These are phyloP conservation scores for Taiwanofungus camphoratus DNA, from an alignment of 1,284 basidiomycete genomes.

Conservation along the genomic window DNA sequence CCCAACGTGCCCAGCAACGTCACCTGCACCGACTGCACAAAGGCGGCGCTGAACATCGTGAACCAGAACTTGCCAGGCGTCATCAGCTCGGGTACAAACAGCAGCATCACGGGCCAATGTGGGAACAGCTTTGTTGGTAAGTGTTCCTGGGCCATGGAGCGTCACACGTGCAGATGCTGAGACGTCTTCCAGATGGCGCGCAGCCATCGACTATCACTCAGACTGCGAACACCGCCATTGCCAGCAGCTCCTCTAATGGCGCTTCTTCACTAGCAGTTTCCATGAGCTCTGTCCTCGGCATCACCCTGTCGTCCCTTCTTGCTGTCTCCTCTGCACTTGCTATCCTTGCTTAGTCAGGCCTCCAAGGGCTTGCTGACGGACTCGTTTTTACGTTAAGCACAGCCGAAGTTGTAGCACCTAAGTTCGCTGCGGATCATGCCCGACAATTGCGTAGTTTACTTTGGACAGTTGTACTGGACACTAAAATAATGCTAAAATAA, in stretches of 20 bases:
- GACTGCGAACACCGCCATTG: slow-evolving; percentile 26
- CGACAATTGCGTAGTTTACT: too few relatives aligned
- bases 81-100: slow-evolving; percentile 22
- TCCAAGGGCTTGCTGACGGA: too few relatives aligned
- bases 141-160: slow-evolving; percentile 11
- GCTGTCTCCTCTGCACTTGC: slow-evolving; percentile 29
- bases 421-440: too few relatives aligned
- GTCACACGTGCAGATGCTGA: too few relatives aligned
- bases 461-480: too few relatives aligned
- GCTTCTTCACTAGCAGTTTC: slow-evolving; percentile 21
- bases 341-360: slow-evolving; percentile 33
- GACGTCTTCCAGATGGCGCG: slow-evolving; percentile 35
- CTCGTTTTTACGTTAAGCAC: too few relatives aligned
- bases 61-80: slow-evolving; percentile 33
- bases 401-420: too few relatives aligned
- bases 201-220: slow-evolving; percentile 33
- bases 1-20: slow-evolving; percentile 36
- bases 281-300: slow-evolving; percentile 13
- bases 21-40: slow-evolving; percentile 50
- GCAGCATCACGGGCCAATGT: slow-evolving; percentile 37
- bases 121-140: slow-evolving; percentile 47
- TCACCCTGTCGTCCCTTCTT: slow-evolving; percentile 25
- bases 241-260: slow-evolving; percentile 23
- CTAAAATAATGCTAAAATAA: too few relatives aligned
- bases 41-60: slow-evolving; percentile 45